Percentiles rank a stretch among this genome's conserved stretches.
phyloP scores from a whole-genome alignment of 2,329 filamentous ascomycete genomes.

The Paecilomyces variotii region DNA sequence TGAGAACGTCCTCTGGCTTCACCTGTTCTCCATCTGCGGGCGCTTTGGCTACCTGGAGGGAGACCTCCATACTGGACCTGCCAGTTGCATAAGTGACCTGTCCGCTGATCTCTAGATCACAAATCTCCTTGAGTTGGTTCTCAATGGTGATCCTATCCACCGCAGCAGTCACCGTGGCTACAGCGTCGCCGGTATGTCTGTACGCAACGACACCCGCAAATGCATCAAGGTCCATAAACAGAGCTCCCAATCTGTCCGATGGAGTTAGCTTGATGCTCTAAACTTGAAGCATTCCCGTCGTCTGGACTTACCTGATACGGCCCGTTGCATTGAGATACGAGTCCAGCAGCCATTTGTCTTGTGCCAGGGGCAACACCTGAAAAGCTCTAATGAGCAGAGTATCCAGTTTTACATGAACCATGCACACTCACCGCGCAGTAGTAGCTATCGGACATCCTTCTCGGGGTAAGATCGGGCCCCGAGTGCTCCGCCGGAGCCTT shows the following conservation, averaged over 20 bases:
- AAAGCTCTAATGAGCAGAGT: constrained; percentile 10
- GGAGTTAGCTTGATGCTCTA: constrained; percentile 2
- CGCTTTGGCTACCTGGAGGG: constrained; percentile 63
- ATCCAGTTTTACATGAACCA: constrained; percentile 8
- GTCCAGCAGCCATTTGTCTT: constrained; percentile 69
- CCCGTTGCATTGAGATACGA: constrained; percentile 70
- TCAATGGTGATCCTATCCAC: constrained; percentile 60
- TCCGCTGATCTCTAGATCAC: constrained; percentile 65
- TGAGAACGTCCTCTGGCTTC: constrained; percentile 54
- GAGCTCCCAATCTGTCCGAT: constrained; percentile 52
- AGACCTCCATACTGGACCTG: constrained; percentile 65
- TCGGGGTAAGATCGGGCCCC: constrained; percentile 54
- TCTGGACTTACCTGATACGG: constrained; percentile 51
- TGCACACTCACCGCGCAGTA: constrained; percentile 51
- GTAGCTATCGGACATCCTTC: constrained; percentile 64
- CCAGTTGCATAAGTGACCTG: constrained; percentile 65
- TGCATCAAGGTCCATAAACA: constrained; percentile 75
- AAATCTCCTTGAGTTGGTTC: constrained; percentile 66
- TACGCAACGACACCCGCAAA: constrained; percentile 69
- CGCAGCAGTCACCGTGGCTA: constrained; percentile 57
- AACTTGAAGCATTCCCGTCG: neutral
- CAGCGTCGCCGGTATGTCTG: constrained; percentile 59
- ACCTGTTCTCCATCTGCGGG: constrained; percentile 48
- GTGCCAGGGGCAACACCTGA: constrained; percentile 59
- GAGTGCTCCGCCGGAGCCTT: constrained; percentile 15